Conservation (phyloP, 2,329 filamentous ascomycete genomes). For the Hypoxylon sp. region DNA sequence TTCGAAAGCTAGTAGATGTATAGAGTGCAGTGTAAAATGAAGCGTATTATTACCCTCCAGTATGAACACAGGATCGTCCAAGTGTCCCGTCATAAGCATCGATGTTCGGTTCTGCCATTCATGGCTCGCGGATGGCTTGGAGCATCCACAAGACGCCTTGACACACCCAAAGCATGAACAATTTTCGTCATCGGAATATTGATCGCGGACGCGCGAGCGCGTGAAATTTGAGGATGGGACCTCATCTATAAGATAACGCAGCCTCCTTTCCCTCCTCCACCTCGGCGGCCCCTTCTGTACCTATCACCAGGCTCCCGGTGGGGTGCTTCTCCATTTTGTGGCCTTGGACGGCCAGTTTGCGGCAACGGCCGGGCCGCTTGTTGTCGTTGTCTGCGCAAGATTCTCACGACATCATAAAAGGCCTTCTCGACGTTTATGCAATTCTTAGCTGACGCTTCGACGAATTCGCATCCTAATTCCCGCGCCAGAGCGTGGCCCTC, state of each 20-base stretch:
- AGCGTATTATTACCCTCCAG: slow-evolving; percentile 48
- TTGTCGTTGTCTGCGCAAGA: slow-evolving; percentile 86
- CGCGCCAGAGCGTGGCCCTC: slow-evolving; percentile 93
- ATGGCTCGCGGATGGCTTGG: slow-evolving; percentile 13
- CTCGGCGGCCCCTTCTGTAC: slow-evolving; percentile 54
- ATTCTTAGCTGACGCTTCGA: slow-evolving; percentile 97
- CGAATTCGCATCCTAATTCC: slow-evolving; percentile 94
- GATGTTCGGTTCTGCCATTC: slow-evolving; percentile 38
- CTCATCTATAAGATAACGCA: slow-evolving; percentile 61
- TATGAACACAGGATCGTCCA: slow-evolving; percentile 48
- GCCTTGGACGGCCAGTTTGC: slow-evolving; percentile 44
- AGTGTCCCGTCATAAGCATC: slow-evolving; percentile 33
- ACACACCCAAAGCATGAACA: slow-evolving; percentile 43
- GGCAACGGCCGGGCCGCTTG: slow-evolving; percentile 60
- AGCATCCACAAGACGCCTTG: slow-evolving; percentile 24
- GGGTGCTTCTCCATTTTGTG: slow-evolving; percentile 48
- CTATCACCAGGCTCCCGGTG: slow-evolving; percentile 40
- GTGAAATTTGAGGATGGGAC: slow-evolving; percentile 35
- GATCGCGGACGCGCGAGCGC: slow-evolving; percentile 45
- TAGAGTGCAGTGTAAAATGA: slow-evolving; percentile 52
- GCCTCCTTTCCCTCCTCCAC: slow-evolving; percentile 48
- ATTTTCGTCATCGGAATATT: slow-evolving; percentile 46
- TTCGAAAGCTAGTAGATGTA: slow-evolving; percentile 54
- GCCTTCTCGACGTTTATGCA: slow-evolving; percentile 99
- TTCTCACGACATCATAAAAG: slow-evolving; percentile 96